Conservation (phyloP, 257 asterid genomes). For the Rhazya stricta region DNA sequence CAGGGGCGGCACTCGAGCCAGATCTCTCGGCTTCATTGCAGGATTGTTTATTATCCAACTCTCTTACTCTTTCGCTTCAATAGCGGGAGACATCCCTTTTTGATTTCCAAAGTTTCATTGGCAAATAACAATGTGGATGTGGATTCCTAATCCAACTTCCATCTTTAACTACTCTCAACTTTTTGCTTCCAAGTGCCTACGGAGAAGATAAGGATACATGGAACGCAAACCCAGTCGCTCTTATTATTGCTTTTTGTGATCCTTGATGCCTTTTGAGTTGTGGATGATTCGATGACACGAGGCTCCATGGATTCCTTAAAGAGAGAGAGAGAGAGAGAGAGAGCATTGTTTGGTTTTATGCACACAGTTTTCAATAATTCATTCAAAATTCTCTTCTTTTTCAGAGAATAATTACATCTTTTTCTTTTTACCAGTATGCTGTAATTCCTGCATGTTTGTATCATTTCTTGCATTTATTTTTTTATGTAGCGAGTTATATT, state of each 20-base stretch:
- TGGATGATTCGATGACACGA: constrained; percentile 9
- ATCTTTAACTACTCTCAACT: too few species aligned
- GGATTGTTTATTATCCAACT: constrained; percentile 25
- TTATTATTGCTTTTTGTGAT: neutral
- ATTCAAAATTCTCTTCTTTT: too few species aligned
- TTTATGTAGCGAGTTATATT: too few species aligned
- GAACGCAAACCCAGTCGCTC: constrained; percentile 23
- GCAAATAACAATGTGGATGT: too few species aligned
- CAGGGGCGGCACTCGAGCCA: constrained; percentile 30
- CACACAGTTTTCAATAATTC: constrained; percentile 22
- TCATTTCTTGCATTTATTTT: too few species aligned
- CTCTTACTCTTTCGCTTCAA: constrained; percentile 28
- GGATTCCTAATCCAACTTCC: too few species aligned
- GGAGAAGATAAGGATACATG: constrained; percentile 39
- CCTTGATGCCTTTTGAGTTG: neutral
- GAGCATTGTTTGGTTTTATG: constrained; percentile 9
- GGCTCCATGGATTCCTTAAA: neutral
- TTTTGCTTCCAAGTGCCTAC: constrained; percentile 19
- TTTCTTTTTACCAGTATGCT: too few species aligned
- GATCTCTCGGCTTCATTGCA: constrained; percentile 30
- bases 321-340: too few species aligned
- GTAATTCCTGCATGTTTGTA: too few species aligned
- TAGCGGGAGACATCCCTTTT: constrained; percentile 37
- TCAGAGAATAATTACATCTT: too few species aligned
- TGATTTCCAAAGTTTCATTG: constrained; percentile 10